A percentile compares a stretch with the other conserved stretches of the same genome.
These are phyloP conservation scores for Extremus antarcticus DNA, from an alignment of 495 filamentous ascomycete genomes.

Conservation along the genomic window DNA sequence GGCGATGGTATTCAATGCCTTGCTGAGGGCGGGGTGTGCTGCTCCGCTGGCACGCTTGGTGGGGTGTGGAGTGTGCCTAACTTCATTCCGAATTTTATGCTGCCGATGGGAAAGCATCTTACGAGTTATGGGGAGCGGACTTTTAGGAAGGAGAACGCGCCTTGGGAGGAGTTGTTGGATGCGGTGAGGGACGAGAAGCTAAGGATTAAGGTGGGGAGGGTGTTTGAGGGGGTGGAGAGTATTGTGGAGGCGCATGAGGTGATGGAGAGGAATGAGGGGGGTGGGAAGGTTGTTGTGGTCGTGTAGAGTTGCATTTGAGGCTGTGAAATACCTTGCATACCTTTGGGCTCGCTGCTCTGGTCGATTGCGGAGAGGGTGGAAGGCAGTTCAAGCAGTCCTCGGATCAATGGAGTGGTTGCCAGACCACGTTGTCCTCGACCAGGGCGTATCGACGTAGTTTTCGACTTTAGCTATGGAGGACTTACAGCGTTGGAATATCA, in stretches of 20 bases:
- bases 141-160: not conserved
- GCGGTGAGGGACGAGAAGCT: not conserved
- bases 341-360: too few relatives aligned
- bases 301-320: not conserved
- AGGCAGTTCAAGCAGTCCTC: too few relatives aligned
- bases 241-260: not conserved
- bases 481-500: too few relatives aligned
- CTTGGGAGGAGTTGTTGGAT: not conserved
- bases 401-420: too few relatives aligned
- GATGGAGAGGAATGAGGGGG: not conserved
- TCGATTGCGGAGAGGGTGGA: too few relatives aligned
- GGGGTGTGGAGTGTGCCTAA: not conserved
- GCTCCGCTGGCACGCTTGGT: not conserved
- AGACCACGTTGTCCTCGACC: too few relatives aligned
- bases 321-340: too few relatives aligned
- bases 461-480: too few relatives aligned
- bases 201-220: not conserved
- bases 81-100: not conserved
- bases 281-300: not conserved
- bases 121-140: not conserved
- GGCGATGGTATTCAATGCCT: not conserved
- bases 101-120: not conserved
- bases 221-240: not conserved
- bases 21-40: not conserved
- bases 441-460: too few relatives aligned